Percentiles rank a stretch among this genome's conserved stretches.
phyloP scores from a whole-genome alignment of 202 grass and related monocot genomes.

The Digitaria exilis region DNA sequence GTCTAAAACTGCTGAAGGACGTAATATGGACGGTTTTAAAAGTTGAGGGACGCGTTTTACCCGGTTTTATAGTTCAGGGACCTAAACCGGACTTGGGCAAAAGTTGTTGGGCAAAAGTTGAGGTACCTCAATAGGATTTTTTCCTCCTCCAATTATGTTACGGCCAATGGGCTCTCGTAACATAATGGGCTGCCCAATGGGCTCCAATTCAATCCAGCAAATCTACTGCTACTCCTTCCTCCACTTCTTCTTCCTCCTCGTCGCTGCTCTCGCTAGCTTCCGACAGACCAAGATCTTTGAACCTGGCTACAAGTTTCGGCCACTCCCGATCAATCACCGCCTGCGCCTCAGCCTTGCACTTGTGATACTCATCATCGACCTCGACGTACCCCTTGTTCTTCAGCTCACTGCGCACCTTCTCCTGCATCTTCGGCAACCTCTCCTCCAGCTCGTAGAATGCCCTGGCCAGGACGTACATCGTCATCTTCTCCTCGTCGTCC shows the following conservation, averaged over 20 bases:
- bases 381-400: background rate
- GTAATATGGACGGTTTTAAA: too few relatives aligned
- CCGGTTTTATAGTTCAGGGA: too few relatives aligned
- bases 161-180: too few relatives aligned
- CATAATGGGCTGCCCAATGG: too few relatives aligned
- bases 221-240: too few relatives aligned
- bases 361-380: background rate
- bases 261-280: background rate
- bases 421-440: background rate
- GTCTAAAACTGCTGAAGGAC: too few relatives aligned
- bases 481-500: background rate
- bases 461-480: background rate
- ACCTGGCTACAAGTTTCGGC: background rate
- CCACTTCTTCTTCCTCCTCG: background rate
- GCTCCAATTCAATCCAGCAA: background rate
- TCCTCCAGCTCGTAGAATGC: background rate
- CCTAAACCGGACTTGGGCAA: too few relatives aligned
- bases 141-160: too few relatives aligned
- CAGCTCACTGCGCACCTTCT: background rate
- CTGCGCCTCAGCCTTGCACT: background rate
- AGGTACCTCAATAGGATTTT: too few relatives aligned
- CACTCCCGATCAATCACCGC: background rate
- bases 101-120: too few relatives aligned
- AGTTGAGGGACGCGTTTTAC: too few relatives aligned
- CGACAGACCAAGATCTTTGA: background rate